phyloP scores from a whole-genome alignment of 148 eudicot species.

The Rhododendron ferrugineum region DNA sequence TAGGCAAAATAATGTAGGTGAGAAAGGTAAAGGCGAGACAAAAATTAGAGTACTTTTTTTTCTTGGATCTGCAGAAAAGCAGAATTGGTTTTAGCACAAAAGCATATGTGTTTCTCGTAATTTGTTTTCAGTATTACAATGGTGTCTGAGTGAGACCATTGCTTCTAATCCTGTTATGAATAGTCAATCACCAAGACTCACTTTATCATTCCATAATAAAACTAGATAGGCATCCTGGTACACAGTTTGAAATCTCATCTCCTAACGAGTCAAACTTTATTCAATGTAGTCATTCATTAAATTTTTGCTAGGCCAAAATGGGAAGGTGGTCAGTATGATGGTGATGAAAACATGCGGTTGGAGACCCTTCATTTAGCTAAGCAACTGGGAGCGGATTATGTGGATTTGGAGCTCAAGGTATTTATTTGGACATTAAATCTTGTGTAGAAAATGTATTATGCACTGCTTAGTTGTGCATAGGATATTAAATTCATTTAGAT shows the following conservation, averaged over 20 bases:
- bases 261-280: background rate
- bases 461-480: background rate
- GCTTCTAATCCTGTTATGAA: background rate
- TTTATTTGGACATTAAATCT: background rate
- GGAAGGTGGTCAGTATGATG: constrained; percentile 58
- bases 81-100: background rate
- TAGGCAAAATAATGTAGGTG: background rate
- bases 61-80: background rate
- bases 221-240: background rate
- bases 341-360: constrained; percentile 44
- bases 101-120: background rate
- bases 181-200: background rate
- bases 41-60: background rate
- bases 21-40: background rate
- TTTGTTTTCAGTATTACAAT: background rate
- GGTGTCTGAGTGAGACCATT: background rate
- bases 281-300: background rate
- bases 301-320: constrained; percentile 41
- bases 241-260: background rate
- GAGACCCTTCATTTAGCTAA: constrained; percentile 41
- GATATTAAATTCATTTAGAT: background rate
- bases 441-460: background rate
- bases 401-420: constrained; percentile 78
- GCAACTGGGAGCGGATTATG: constrained; percentile 63
- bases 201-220: background rate